Conservation (phyloP, 2,329 filamentous ascomycete genomes). For the Plenodomus lindquistii region DNA sequence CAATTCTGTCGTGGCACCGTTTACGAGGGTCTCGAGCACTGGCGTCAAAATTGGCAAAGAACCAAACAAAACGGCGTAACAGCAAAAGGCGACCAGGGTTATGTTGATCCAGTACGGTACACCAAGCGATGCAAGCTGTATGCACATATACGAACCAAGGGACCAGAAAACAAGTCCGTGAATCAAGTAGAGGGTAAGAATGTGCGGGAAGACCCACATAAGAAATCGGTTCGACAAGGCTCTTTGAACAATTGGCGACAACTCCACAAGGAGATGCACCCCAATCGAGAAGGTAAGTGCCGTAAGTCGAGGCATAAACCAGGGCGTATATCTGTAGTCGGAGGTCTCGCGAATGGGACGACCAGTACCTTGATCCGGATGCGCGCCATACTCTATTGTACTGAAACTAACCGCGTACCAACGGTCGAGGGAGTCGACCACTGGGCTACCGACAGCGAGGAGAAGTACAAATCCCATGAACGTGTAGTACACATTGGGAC, state of each 20-base stretch:
- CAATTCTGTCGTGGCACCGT: slow-evolving; percentile 33
- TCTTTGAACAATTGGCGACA: slow-evolving; percentile 41
- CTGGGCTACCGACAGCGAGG: slow-evolving; percentile 27
- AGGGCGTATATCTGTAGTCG: slow-evolving; percentile 42
- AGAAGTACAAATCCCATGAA: slow-evolving; percentile 29
- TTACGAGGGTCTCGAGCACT: slow-evolving; percentile 36
- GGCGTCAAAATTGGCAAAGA: slow-evolving; percentile 35
- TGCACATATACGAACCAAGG: slow-evolving; percentile 32
- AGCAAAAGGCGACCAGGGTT: slow-evolving; percentile 27
- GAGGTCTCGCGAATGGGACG: slow-evolving; percentile 35
- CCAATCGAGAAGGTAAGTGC: slow-evolving; percentile 42
- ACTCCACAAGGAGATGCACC: slow-evolving; percentile 32
- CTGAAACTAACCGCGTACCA: slow-evolving; percentile 39
- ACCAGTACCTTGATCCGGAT: slow-evolving; percentile 44
- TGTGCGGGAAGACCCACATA: slow-evolving; percentile 49
- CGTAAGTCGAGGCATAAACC: slow-evolving; percentile 47
- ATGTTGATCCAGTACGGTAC: slow-evolving; percentile 35
- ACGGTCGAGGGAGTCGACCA: slow-evolving; percentile 36
- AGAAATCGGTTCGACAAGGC: slow-evolving; percentile 44
- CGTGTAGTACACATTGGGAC: slow-evolving; percentile 39
- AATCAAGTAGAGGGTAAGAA: slow-evolving; percentile 51
- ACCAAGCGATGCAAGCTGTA: slow-evolving; percentile 24
- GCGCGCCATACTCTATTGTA: slow-evolving; percentile 45
- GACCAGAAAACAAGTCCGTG: slow-evolving; percentile 51
- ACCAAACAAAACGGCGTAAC: slow-evolving; percentile 29